Evolutionary conservation across 148 eudicot genomes (phyloP).

Genomic region (Chenopodium suecicum): DNA sequence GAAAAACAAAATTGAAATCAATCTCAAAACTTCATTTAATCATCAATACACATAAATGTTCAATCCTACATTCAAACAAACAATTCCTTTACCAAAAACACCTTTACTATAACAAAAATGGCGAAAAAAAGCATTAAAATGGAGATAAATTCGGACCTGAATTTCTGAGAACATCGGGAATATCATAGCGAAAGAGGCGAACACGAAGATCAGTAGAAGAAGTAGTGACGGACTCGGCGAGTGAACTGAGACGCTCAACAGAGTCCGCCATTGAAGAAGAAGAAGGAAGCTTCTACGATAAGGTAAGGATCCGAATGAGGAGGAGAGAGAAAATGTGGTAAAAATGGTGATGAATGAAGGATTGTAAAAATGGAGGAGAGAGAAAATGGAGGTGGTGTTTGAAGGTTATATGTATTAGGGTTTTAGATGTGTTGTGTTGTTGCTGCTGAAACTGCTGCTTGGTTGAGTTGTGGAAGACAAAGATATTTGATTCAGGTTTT

Average conservation of each 20-base stretch:
- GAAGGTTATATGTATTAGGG: slow-evolving; percentile 19
- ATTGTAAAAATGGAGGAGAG: slow-evolving; percentile 20
- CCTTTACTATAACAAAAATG: too few relatives aligned
- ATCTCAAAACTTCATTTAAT: not conserved
- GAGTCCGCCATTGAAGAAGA: slow-evolving; percentile 49
- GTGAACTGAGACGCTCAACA: slow-evolving; percentile 36
- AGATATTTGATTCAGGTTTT: not conserved
- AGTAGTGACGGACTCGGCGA: slow-evolving; percentile 41
- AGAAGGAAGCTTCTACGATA: not conserved
- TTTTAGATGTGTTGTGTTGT: slow-evolving; percentile 8
- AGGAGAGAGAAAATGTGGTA: not conserved
- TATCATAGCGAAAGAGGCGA: slow-evolving; percentile 51
- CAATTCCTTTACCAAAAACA: not conserved
- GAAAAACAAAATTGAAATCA: not conserved
- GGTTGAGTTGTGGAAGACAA: not conserved
- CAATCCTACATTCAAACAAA: slow-evolving; percentile 2
- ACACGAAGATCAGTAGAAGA: slow-evolving; percentile 50
- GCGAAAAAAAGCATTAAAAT: not conserved
- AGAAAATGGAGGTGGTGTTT: not conserved
- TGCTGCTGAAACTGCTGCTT: not conserved
- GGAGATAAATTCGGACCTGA: slow-evolving; percentile 32
- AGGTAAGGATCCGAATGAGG: not conserved
- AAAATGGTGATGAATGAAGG: slow-evolving; percentile 9
- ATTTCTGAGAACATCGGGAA: slow-evolving; percentile 40
- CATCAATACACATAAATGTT: not conserved